Evolutionary conservation across 805 yeast species (phyloP).

Genomic region (Barnettozyma salicaria): DNA sequence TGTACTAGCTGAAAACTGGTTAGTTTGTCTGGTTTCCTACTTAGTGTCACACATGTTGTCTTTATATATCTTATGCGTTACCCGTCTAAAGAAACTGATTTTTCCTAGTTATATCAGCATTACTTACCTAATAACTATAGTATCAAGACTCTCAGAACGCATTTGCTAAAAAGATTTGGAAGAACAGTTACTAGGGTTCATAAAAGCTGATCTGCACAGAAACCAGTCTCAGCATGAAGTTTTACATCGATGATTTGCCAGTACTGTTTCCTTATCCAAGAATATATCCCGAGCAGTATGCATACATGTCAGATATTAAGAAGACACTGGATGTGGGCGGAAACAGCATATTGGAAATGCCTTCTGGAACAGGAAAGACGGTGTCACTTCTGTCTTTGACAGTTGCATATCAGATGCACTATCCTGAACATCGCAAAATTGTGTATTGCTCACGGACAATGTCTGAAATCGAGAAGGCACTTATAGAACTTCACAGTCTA

Average conservation of each 20-base stretch:
- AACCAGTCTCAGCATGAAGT: constrained; percentile 29
- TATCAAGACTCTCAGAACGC: too few species aligned
- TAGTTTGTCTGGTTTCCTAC: too few species aligned
- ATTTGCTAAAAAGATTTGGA: too few species aligned
- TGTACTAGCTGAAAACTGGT: too few species aligned
- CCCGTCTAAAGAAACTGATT: too few species aligned
- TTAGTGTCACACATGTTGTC: too few species aligned
- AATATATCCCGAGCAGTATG: constrained; percentile 97
- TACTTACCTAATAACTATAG: too few species aligned
- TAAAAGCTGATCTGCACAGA: too few species aligned
- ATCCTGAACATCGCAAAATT: constrained; percentile 90
- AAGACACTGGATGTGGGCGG: constrained; percentile 94
- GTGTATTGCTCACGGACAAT: constrained; percentile 98
- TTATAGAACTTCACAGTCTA: constrained; percentile 80
- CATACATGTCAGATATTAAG: constrained; percentile 94
- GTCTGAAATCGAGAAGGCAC: constrained; percentile 97
- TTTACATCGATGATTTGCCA: constrained; percentile 92
- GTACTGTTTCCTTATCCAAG: constrained; percentile 94
- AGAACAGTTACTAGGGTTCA: too few species aligned
- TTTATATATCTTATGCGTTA: too few species aligned
- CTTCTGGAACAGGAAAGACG: constrained; percentile 98
- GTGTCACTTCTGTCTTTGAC: constrained; percentile 86
- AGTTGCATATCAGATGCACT: constrained; percentile 90
- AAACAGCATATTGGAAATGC: constrained; percentile 95
- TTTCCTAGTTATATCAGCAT: too few species aligned